Base-by-base conservation (phyloP, 257 asterid genomes). In the Plantago major region DNA sequence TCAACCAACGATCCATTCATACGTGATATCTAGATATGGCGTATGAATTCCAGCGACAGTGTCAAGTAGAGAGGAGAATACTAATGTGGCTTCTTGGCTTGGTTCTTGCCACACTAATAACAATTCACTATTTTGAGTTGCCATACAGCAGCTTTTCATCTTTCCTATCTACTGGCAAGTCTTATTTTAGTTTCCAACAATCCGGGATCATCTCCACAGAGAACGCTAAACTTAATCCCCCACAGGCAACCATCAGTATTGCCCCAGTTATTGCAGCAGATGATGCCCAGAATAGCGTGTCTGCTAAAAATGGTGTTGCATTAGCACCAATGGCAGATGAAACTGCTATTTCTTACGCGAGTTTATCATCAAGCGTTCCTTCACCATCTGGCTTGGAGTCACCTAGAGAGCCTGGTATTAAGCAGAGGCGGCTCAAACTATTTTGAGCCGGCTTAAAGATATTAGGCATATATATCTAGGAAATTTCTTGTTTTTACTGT, bases 121-220 rank as follows among this genome's bases (percentile, higher is more conserved):
- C 78, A 50, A 51, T 80, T 67, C 86, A 88, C 58, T 75, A 70
- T 66, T 75, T 82, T 47, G 82, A 81, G 64, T 64, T 75, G 59
- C 89, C 95, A 0, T 79, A 76, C 64, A 72, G 50, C 47, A 70
- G 71, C 45, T 33, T 78, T 37, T 68, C 73, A 7, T 71, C 78
- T 44, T 63, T 78, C 22, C 57, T 78, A 28, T 68, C 79, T 40
- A 43, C 66, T 49, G 67, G 65, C 13, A 69, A 62, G 60, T 28
- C 72, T 48, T 50, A 50, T 47, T 73, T 66, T 53, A 57, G 58
- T 42, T 33, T 37, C 0, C 26, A 22, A n/a, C 26, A 28, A 46
- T 47, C n/a, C 59, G 40, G 16, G 28, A 11, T 12, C 9, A 28
- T 16, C 43, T 22, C 26, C 26, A 22, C 51, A 40, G 67, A 53